Evolutionary conservation across 129 eudicot species (phyloP), one percentile per base, ranked within the genome.

Genomic region (Artemisia annua): DNA sequence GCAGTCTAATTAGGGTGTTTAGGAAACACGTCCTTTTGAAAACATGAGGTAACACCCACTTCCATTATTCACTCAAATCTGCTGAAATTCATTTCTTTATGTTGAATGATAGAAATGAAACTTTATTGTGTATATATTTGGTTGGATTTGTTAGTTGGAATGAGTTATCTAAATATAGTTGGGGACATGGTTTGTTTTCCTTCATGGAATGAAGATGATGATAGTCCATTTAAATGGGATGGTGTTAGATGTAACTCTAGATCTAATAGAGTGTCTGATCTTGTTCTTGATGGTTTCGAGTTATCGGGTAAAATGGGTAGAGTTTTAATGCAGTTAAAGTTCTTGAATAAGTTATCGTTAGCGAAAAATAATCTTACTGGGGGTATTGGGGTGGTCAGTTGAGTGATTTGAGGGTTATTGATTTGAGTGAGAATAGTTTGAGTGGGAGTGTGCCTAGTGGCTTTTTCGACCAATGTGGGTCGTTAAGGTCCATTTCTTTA

Each of bases 161-260:
- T 20, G 22, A 20, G 22, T 20, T 20, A 20, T 20, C 22, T 20
- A 20, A 20, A 20, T 20, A 20, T 20, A 20, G 22, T 20, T 20
- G 22, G 22, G 22, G 22, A 20, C 22, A 20, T 20, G 22, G 0
- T 20, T 20, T 20, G 0, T 20, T 0, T 20, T 20, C 22, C 22
- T 20, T 84, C 96, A 4, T 92, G 97, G 97, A 92, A 92, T 65
- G 97, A 88, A 80, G 97, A 92, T 39, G 97, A 92, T 63, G 93
- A 88, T 7, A 87, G 83, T 70, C 91, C 97, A 1, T 92, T 96
- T 64, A 88, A 83, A 64, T 92, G 97, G 97, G 15, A 11, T 46
- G 97, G 97, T 22, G 72, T 92, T 35, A 67, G 52, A 67, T 92
- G 97, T 80, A 88, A 87, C 85, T 89, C 97, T 62, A 87, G 91